phyloP scores from a whole-genome alignment of 2,329 filamentous ascomycete species.

The Botrytis sinoallii region DNA sequence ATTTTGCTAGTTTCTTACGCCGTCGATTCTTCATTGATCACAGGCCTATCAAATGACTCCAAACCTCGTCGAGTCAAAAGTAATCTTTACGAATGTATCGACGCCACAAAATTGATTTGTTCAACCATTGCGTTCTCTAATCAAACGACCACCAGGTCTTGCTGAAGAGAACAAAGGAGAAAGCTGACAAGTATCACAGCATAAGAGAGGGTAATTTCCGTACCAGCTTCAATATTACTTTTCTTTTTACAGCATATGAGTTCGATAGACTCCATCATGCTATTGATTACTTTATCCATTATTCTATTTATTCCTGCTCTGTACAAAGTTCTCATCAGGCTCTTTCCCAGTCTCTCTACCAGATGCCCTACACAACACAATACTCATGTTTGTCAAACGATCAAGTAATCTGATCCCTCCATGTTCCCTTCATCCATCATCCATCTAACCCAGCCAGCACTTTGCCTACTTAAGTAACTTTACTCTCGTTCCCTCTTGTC shows the following conservation, averaged over 20 bases:
- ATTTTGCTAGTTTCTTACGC: background rate
- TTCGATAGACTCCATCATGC: background rate
- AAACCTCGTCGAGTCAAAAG: background rate
- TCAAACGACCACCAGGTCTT: background rate
- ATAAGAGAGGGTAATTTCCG: background rate
- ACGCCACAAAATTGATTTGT: conserved; percentile 2
- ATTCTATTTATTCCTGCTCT: background rate
- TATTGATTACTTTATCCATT: background rate
- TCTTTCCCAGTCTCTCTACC: background rate
- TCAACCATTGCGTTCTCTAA: background rate
- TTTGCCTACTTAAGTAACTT: background rate
- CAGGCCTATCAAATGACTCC: background rate
- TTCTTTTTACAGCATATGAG: background rate
- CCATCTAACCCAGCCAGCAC: background rate
- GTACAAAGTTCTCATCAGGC: background rate
- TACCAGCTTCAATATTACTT: background rate
- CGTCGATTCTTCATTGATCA: background rate
- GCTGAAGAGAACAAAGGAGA: background rate
- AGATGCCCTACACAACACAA: background rate
- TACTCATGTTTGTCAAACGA: background rate
- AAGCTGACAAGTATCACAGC: background rate
- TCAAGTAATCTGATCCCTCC: background rate
- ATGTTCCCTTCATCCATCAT: background rate
- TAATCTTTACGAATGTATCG: background rate
- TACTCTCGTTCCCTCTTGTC: background rate